Conservation (phyloP, 2,329 filamentous ascomycete genomes). For the Thielaviopsis cerberus region DNA sequence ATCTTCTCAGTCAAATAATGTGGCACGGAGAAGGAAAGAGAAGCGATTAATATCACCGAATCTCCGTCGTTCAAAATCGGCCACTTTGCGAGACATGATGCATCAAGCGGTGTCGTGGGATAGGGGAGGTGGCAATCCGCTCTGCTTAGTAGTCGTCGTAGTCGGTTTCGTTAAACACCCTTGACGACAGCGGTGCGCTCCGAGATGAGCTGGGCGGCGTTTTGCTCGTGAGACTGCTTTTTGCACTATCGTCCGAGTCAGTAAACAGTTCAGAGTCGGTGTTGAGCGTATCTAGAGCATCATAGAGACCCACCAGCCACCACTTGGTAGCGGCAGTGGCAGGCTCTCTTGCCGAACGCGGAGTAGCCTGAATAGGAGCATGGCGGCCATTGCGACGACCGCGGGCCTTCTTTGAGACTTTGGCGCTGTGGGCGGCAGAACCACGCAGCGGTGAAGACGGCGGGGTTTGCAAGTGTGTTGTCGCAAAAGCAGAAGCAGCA, state of each 20-base stretch:
- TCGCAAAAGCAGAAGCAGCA: neutral
- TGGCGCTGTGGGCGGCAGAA: neutral
- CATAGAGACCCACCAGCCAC: constrained; percentile 25
- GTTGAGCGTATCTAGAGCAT: constrained; percentile 20
- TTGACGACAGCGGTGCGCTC: constrained; percentile 90
- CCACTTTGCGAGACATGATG: neutral
- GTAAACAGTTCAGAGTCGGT: constrained; percentile 19
- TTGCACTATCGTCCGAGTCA: constrained; percentile 48
- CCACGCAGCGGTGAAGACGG: neutral
- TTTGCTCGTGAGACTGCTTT: constrained; percentile 87
- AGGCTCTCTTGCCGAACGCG: constrained; percentile 4
- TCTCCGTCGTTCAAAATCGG: neutral
- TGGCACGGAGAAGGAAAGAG: neutral
- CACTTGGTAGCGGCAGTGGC: constrained; percentile 16
- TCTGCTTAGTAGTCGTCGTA: constrained; percentile 11
- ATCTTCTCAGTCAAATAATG: neutral
- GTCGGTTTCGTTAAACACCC: constrained; percentile 44
- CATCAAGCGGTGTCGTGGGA: neutral
- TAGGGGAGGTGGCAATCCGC: neutral
- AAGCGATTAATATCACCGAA: neutral
- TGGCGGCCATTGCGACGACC: constrained; percentile 13
- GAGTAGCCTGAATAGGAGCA: constrained; percentile 1
- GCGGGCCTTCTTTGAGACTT: neutral
- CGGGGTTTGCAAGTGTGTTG: neutral
- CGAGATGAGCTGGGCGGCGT: constrained; percentile 76